Base-by-base conservation (phyloP, 805 yeast species). In the Wickerhamiella galacta region DNA sequence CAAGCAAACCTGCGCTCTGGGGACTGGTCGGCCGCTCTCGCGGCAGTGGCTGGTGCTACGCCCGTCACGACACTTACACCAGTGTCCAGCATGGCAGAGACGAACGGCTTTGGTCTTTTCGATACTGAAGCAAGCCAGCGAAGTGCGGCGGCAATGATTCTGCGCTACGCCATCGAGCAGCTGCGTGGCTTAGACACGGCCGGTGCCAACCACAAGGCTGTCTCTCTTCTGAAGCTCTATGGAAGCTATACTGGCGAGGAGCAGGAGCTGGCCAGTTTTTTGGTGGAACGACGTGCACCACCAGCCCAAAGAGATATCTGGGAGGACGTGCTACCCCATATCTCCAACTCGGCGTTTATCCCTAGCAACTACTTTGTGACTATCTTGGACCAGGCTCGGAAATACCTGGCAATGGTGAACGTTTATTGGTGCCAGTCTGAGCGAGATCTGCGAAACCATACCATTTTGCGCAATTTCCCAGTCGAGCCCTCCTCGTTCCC, bases 131-230 rank as follows among this genome's bases (percentile, higher is more conserved):
- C 48, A 56, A 19, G 51, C 66, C 21, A 54, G 54, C 23, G 56
- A 62, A 29, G 59, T 61, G 40, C 49, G 53, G 31, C 65, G 54
- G 32, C 75, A 7, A 56, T 66, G 14, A 56, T 66, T 4, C 47
- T 75, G 17, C 43, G 73, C 9, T 52, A 58, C 10, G 76, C 74
- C 41, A 67, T 80, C 0, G 47, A 64, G 11, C 8, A 8, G 8
- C 14, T 24, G 15, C 14, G 7, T n/a, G 26, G 26, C 15, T 6
- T 6, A n/a, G 15, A 7, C 15, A n/a, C 26, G 15, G 15, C 8
- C 6, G 26, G 6, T 6, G 15, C 6, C 15, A 9, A 14, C 26
- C 7, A 9, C 14, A 9, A n/a, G 7, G 26, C 26, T 6, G 26
- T 24, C 12, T 6, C 26, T 8, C 26, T 24, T 7, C 14, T 14